phyloP scores from a whole-genome alignment of 108 stramenopile genomes.

The Nannochloropsis salina region DNA sequence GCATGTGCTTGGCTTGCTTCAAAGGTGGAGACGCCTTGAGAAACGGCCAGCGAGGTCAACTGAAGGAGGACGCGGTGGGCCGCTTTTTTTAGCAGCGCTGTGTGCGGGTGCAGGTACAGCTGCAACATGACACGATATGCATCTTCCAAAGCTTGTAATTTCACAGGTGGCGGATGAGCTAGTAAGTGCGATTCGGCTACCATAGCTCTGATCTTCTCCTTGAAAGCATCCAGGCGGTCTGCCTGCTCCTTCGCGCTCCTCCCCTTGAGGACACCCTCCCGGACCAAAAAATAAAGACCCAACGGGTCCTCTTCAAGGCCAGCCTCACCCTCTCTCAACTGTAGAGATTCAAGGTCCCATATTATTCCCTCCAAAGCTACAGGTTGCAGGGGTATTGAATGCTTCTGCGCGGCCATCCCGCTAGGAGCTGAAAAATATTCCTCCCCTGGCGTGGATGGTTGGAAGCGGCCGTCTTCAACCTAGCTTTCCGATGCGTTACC shows the following conservation, averaged over 20 bases:
- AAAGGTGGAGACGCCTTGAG: background rate
- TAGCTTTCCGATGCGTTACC: too few relatives aligned
- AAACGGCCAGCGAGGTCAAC: background rate
- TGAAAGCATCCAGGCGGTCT: constrained; percentile 11
- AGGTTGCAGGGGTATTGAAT: background rate
- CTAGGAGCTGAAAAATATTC: too few relatives aligned
- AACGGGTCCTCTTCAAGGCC: background rate
- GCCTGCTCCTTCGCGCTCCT: background rate
- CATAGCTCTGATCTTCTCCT: constrained; percentile 15
- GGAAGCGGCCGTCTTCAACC: too few relatives aligned
- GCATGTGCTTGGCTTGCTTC: background rate
- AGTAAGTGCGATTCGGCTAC: background rate
- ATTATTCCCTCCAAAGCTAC: background rate
- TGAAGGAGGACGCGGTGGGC: background rate
- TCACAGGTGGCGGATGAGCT: background rate
- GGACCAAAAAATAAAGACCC: background rate
- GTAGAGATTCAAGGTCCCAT: background rate
- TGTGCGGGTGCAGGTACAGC: background rate
- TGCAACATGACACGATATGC: background rate
- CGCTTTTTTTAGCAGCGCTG: constrained; percentile 17
- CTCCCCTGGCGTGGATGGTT: too few relatives aligned
- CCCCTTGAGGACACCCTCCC: background rate
- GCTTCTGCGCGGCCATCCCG: background rate
- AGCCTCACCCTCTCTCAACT: background rate
- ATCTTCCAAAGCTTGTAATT: background rate